These are phyloP conservation scores for Phaseolus lunatus DNA, from an alignment of 306 rosid genomes.

Conservation along the genomic window DNA sequence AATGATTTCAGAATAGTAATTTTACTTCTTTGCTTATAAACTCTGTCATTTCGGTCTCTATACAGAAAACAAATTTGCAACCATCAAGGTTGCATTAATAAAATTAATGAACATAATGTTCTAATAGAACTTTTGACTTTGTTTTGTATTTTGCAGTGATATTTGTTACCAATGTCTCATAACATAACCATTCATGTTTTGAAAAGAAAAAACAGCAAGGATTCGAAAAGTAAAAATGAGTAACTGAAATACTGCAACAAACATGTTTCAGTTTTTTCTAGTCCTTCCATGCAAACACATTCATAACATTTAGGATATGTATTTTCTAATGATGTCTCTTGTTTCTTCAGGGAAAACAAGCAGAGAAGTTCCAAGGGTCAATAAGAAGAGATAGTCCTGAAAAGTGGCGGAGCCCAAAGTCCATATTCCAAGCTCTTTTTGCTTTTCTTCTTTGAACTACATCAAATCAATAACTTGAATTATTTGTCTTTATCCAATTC, in stretches of 20 bases:
- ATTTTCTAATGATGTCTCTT: slow-evolving; percentile 26
- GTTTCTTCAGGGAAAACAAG: slow-evolving; percentile 64
- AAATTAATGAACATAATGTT: not conserved
- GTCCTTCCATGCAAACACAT: not conserved
- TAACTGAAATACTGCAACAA: not conserved
- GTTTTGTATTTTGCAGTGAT: not conserved
- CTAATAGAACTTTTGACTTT: no score
- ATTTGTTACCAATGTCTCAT: not conserved
- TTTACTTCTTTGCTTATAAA: slow-evolving; percentile 11
- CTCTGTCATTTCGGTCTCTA: no score
- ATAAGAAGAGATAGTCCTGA: slow-evolving; percentile 49
- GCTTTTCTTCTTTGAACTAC: slow-evolving; percentile 77
- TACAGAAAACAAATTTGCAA: no score
- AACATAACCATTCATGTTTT: not conserved
- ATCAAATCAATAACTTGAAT: slow-evolving; percentile 39
- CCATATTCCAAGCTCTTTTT: slow-evolving; percentile 86
- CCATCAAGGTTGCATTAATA: no score
- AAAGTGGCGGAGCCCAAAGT: slow-evolving; percentile 68
- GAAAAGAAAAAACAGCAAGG: not conserved
- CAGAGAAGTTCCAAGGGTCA: slow-evolving; percentile 58
- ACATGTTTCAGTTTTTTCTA: not conserved
- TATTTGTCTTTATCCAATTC: slow-evolving; percentile 42
- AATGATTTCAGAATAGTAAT: not conserved
- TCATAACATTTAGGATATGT: not conserved
- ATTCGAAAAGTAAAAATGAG: not conserved